phyloP scores from a whole-genome alignment of 1,139 yeast species.

The Keqinozyma sinolaborantium region DNA sequence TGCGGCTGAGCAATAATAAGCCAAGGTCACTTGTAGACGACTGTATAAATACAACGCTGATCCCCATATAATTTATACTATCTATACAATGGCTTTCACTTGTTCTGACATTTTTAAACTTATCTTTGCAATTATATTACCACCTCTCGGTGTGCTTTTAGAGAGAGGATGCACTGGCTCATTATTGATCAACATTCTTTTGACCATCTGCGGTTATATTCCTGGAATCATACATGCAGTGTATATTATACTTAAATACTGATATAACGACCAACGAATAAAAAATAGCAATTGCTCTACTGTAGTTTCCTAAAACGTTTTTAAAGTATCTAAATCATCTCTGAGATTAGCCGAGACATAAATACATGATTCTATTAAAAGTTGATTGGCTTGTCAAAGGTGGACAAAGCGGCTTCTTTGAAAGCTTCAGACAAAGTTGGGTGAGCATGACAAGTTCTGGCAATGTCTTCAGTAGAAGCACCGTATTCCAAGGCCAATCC shows the following conservation, averaged over 20 bases:
- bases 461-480: slow-evolving; percentile 96
- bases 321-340: no score
- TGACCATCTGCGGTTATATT: slow-evolving; percentile 61
- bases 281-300: neutral
- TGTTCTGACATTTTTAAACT: slow-evolving; percentile 59
- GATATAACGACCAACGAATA: no score
- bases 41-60: neutral
- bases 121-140: slow-evolving; percentile 59
- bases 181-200: slow-evolving; percentile 54
- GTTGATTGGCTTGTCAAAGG: slow-evolving; percentile 87
- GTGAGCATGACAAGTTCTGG: slow-evolving; percentile 98
- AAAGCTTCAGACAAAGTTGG: slow-evolving; percentile 98
- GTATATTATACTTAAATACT: slow-evolving; percentile 46
- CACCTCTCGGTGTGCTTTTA: slow-evolving; percentile 73
- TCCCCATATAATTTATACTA: neutral
- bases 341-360: no score
- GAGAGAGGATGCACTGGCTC: slow-evolving; percentile 62
- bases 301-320: neutral
- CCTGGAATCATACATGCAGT: slow-evolving; percentile 68
- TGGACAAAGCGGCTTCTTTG: slow-evolving; percentile 96
- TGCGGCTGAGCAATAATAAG: slow-evolving; percentile 10
- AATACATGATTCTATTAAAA: slow-evolving; percentile 36
- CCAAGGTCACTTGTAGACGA: slow-evolving; percentile 1
- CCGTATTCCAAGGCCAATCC: slow-evolving; percentile 98
- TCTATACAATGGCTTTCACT: slow-evolving; percentile 44